Conservation (phyloP, 1,284 basidiomycete species). For the Irpex sp. region DNA sequence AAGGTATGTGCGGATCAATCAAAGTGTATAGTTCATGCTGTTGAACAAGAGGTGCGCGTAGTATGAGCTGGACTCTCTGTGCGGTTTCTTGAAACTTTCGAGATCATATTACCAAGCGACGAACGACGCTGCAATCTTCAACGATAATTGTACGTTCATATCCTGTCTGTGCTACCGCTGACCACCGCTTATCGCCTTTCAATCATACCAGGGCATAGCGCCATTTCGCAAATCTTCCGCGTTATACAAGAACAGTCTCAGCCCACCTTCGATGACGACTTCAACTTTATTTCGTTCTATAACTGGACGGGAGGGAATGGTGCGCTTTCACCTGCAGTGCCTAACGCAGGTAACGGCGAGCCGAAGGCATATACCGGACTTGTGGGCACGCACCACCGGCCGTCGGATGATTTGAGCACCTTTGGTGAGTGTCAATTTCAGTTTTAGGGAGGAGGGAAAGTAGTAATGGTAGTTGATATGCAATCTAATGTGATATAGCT, state of each 20-base stretch:
- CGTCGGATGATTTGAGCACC: conserved; percentile 69
- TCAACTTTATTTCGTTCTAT: conserved; percentile 72
- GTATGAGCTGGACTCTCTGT: conserved; percentile 76
- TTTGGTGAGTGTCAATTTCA: conserved; percentile 44
- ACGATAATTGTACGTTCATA: conserved; percentile 51
- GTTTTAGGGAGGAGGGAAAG: background rate
- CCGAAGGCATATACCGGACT: conserved; percentile 60
- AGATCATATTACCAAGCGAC: conserved; percentile 68
- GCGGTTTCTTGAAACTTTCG: conserved; percentile 75
- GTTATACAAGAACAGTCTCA: conserved; percentile 77
- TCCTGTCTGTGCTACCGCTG: background rate
- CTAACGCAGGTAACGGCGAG: conserved; percentile 66
- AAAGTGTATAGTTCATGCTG: background rate
- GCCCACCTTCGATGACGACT: conserved; percentile 63
- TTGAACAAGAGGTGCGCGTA: conserved; percentile 21
- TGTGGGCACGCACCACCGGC: conserved; percentile 73
- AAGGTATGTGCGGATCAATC: conserved; percentile 39
- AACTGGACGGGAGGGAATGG: conserved; percentile 74
- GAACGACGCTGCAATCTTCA: conserved; percentile 67
- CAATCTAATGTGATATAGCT: conserved; percentile 35
- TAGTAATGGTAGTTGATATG: background rate
- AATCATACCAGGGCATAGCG: conserved; percentile 50
- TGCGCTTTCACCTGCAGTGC: conserved; percentile 58
- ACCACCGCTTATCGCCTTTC: background rate
- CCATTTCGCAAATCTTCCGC: conserved; percentile 70